Evolutionary conservation across 2,329 filamentous ascomycete species (phyloP), one percentile per base, ranked within the genome.

Genomic region (Myriosclerotinia curreyana): DNA sequence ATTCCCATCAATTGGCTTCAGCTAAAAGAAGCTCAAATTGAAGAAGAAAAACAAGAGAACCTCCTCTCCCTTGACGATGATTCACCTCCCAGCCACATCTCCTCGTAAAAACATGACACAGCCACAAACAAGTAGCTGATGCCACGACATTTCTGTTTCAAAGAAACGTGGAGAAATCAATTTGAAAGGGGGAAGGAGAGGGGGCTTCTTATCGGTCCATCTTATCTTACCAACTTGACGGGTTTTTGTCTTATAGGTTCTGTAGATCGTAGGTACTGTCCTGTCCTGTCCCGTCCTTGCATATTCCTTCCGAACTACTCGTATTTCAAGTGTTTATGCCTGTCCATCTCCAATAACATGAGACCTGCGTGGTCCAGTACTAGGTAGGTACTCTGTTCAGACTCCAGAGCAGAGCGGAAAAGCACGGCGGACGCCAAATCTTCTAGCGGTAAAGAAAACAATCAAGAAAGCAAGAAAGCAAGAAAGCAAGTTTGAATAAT

Each of bases 101-200:
- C 8, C 28, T 34, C 54, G 28, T 58, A 46, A 46, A 58, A 14
- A 12, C 22, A 31, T 8, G 8, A 58, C 52, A 28, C 51, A 58
- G 60, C 60, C 60, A 63, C 60, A 42, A 49, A 31, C 25, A 17
- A 48, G n/a, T 20, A 42, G 60, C 52, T 63, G 60, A 52, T 63
- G 60, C 60, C 60, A 63, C 60, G 60, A 63, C 60, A 56, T 58
- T n/a, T 12, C 46, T 63, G 60, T 63, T 58, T 63, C 60, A 56
- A 25, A 50, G 17, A 63, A 63, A 56, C 60, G 60, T 63, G 60
- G 60, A 63, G 60, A 62, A 49, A n/a, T 40, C 8, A 31, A 40
- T n/a, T 56, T 14, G 51, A 25, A 49, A 17, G 17, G n/a, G n/a
- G n/a, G n/a, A n/a, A n/a, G n/a, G n/a, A n/a, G n/a, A n/a, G 28